A percentile compares a stretch with the other conserved stretches of the same genome.
These are phyloP conservation scores for Coemansia guatemalensis DNA, from an alignment of 192 early-diverging fungal genomes.

Conservation along the genomic window DNA sequence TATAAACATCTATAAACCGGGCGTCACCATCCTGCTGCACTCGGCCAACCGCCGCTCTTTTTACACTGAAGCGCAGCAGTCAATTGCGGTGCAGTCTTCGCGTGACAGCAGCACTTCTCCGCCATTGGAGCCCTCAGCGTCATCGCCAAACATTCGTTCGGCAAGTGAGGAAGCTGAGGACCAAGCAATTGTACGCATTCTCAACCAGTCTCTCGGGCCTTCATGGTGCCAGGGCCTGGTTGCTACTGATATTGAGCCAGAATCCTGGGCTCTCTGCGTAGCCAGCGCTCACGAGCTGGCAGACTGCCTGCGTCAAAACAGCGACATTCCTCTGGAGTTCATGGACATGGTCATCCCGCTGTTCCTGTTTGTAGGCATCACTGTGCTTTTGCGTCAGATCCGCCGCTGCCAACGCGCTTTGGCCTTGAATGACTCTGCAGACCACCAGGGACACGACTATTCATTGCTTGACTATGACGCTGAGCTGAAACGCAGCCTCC, in stretches of 20 bases:
- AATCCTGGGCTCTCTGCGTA: slow-evolving; percentile 20
- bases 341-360: slow-evolving; percentile 24
- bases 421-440: not conserved
- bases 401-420: slow-evolving; percentile 3
- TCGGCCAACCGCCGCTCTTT: slow-evolving; percentile 41
- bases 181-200: slow-evolving; percentile 13
- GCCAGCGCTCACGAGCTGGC: slow-evolving; percentile 19
- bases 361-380: slow-evolving; percentile 18
- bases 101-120: slow-evolving; percentile 12
- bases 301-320: slow-evolving; percentile 6
- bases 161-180: slow-evolving; percentile 7
- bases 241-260: slow-evolving; percentile 18
- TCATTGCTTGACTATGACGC: not conserved
- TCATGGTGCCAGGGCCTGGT: slow-evolving; percentile 26
- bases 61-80: slow-evolving; percentile 22
- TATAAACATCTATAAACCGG: slow-evolving; percentile 19
- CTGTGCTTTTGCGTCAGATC: slow-evolving; percentile 31
- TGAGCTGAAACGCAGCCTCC: slow-evolving; percentile 11
- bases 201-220: slow-evolving; percentile 18
- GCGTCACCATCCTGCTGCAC: slow-evolving; percentile 25
- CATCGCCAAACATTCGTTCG: not conserved
- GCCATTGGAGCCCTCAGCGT: not conserved
- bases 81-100: not conserved
- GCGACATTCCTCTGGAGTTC: slow-evolving; percentile 26
- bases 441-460: not conserved